Evolutionary conservation across 2,329 filamentous ascomycete genomes (phyloP).

Genomic region (Epichloe coenophiala): DNA sequence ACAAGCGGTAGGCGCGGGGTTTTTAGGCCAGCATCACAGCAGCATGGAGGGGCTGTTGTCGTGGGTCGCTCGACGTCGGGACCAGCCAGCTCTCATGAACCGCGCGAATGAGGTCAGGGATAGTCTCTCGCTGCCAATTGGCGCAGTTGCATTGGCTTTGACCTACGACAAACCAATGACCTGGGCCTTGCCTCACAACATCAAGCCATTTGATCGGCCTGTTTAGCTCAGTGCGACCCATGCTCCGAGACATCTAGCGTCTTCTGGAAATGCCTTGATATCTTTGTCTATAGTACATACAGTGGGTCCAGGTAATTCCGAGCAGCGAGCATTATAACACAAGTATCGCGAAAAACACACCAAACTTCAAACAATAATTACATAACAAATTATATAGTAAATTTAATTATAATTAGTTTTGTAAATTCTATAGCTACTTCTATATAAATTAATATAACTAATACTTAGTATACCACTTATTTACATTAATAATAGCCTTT

Average conservation of each 20-base stretch:
- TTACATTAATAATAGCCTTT: no score
- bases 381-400: no score
- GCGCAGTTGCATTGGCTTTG: not conserved
- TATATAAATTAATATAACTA: no score
- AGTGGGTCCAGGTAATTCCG: no score
- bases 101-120: not conserved
- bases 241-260: not conserved
- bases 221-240: not conserved
- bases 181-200: not conserved
- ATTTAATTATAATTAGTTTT: no score
- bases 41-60: conserved; percentile 1
- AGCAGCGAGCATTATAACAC: no score
- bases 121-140: conserved; percentile 4
- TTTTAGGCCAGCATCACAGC: conserved; percentile 1
- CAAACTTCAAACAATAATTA: no score
- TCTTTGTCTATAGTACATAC: not conserved
- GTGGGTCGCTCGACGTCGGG: not conserved
- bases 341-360: no score
- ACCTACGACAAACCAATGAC: not conserved
- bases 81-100: not conserved
- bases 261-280: not conserved
- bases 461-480: no score
- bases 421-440: no score
- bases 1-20: conserved; percentile 1
- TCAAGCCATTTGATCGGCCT: conserved; percentile 5